These are phyloP conservation scores for Cladosporium sp. DNA, from an alignment of 2,329 filamentous ascomycete genomes.

Conservation along the genomic window DNA sequence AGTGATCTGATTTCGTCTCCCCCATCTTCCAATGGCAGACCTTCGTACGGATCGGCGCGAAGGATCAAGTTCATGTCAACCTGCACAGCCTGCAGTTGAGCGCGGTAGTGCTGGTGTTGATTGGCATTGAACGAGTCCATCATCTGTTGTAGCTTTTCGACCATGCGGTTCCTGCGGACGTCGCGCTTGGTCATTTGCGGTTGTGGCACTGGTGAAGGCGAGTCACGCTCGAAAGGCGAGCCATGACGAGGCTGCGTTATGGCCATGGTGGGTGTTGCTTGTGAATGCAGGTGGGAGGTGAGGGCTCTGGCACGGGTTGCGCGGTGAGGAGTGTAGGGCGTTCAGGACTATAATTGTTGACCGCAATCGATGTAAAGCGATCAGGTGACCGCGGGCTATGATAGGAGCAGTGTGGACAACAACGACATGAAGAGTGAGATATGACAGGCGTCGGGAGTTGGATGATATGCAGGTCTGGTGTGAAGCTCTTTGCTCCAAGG, in stretches of 20 bases:
- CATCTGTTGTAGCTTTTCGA: constrained; percentile 72
- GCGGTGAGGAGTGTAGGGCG: background rate
- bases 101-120: constrained; percentile 77
- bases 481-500: background rate
- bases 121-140: constrained; percentile 75
- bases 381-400: background rate
- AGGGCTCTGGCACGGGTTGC: background rate
- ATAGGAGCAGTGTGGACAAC: background rate
- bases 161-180: constrained; percentile 78
- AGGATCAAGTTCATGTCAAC: constrained; percentile 83
- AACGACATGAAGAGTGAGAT: background rate
- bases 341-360: background rate
- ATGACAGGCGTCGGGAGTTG: background rate
- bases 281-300: background rate
- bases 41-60: constrained; percentile 72
- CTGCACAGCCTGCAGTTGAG: constrained; percentile 88
- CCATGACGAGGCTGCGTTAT: constrained; percentile 1
- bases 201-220: constrained; percentile 42
- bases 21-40: constrained; percentile 62
- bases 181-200: constrained; percentile 72
- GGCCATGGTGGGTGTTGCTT: background rate
- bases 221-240: constrained; percentile 13
- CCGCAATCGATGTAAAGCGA: background rate
- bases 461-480: background rate
- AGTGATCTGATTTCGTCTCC: constrained; percentile 64